Evolutionary conservation across 2,329 filamentous ascomycete species (phyloP).

Genomic region (Colletotrichum sublineola): DNA sequence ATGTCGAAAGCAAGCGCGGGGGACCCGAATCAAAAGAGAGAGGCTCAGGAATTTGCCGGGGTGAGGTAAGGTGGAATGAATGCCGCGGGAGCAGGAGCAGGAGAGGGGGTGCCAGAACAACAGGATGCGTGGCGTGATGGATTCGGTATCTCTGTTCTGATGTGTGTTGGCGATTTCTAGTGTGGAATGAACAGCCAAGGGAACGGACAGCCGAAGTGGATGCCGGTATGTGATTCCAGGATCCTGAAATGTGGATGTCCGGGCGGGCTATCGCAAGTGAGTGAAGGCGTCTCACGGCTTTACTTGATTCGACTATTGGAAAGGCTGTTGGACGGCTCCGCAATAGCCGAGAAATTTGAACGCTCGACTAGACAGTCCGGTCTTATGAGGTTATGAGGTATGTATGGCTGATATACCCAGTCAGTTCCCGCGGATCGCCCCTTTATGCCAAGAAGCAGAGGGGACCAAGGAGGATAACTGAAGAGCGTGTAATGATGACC

Average conservation of each 20-base stretch:
- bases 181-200: slow-evolving; percentile 10
- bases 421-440: slow-evolving; percentile 20
- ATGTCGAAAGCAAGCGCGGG: slow-evolving; percentile 29
- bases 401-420: slow-evolving; percentile 27
- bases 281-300: slow-evolving; percentile 17
- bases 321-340: slow-evolving; percentile 23
- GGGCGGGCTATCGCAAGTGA: slow-evolving; percentile 9
- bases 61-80: slow-evolving; percentile 27
- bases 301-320: slow-evolving; percentile 16
- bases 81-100: slow-evolving; percentile 9
- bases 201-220: not conserved
- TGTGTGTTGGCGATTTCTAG: slow-evolving; percentile 1
- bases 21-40: slow-evolving; percentile 29
- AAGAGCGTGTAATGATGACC: not conserved
- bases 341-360: slow-evolving; percentile 28
- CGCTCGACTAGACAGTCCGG: slow-evolving; percentile 31
- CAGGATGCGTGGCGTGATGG: not conserved
- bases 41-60: slow-evolving; percentile 37
- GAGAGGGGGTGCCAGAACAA: not conserved
- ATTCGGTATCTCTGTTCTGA: slow-evolving; percentile 11
- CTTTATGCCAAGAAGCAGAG: slow-evolving; percentile 16
- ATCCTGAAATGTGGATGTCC: slow-evolving; percentile 23
- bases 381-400: slow-evolving; percentile 13
- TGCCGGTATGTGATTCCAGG: slow-evolving; percentile 1
- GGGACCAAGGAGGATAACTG: slow-evolving; percentile 5